Evolutionary conservation across 2,329 filamentous ascomycete genomes (phyloP).

Genomic region (Arthroderma sp.): DNA sequence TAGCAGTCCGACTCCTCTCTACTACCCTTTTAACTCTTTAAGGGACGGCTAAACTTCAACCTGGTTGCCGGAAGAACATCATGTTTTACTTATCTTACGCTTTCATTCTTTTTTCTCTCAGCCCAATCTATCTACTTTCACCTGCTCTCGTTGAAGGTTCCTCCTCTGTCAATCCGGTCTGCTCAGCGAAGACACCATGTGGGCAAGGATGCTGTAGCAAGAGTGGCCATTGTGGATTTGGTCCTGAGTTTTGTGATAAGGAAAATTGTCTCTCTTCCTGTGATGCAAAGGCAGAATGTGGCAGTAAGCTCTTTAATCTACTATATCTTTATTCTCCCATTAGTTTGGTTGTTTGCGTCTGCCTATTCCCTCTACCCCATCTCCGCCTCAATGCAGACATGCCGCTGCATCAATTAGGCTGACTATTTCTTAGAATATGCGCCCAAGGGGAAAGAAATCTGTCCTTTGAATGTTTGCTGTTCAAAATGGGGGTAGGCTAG

Average conservation of each 20-base stretch:
- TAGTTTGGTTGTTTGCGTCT: too few relatives aligned
- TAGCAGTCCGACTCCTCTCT: too few relatives aligned
- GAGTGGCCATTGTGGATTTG: constrained; percentile 11
- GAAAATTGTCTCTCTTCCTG: constrained; percentile 19
- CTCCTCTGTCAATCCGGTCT: neutral
- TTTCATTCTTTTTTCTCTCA: too few relatives aligned
- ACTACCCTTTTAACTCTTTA: too few relatives aligned
- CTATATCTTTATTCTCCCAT: too few relatives aligned
- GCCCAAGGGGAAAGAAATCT: constrained; percentile 9
- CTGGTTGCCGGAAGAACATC: too few relatives aligned
- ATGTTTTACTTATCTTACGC: too few relatives aligned
- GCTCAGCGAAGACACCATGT: neutral
- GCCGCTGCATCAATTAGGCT: neutral
- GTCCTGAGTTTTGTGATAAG: constrained; percentile 12
- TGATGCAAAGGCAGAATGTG: constrained; percentile 26
- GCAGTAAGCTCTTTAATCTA: constrained; percentile 6
- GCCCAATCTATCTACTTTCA: too few relatives aligned
- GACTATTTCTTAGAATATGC: constrained; percentile 2
- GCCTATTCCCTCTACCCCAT: too few relatives aligned
- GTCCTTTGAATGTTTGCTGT: constrained; percentile 28
- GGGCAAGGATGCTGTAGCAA: constrained; percentile 2
- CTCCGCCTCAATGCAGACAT: neutral
- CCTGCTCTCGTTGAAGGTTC: too few relatives aligned
- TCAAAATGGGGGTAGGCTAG: constrained; percentile 15
- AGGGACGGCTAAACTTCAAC: too few relatives aligned